Evolutionary conservation across 1,284 basidiomycete genomes (phyloP), one percentile per base, ranked within the genome.

Genomic region (Omphalotus olearius): DNA sequence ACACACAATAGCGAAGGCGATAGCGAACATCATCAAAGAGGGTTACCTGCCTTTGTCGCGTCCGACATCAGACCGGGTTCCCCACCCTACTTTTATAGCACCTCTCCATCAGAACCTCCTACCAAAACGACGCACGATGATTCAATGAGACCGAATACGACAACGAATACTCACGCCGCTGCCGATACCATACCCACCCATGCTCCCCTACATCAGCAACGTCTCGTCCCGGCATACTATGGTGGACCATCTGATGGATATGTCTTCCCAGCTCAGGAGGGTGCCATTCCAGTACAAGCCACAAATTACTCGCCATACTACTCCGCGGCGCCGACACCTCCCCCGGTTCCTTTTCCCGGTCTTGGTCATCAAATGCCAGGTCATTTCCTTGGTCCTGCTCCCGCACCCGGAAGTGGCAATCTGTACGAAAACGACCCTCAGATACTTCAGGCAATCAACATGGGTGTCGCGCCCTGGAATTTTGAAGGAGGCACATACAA

Each of bases 31-130:
- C 54, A 60, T 55, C 44, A 53, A 56, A 36, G 51, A 14, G 25
- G n/a, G 16, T 43, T 26, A n/a, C 41, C 18, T 25, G 5, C 20
- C 7, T 26, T 26, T 18, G 17, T 26, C 18, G 9, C 20, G 11
- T n/a, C 41, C 14, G 41, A 43, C n/a, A 43, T 26, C 14, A 18
- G 20, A 18, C 44, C 60, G 30, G 59, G 64, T 13, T 73, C 70
- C 36, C 71, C 72, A 2, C 65, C 66, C 1, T 65, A 62, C 53
- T 73, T 74, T 47, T 74, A 74, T 50, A 66, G 62, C 6, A 69
- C 71, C n/a, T 52, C 57, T 1, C 48, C 57, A 47, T 7, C 52
- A 51, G 43, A 55, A 51, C 33, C 49, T 46, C 33, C 55, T 55
- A 45, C 55, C 30, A 33, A 33, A 3, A 13, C 7, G 9, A 13